Percentiles rank a stretch among this genome's conserved stretches.
phyloP scores from a whole-genome alignment of 2,329 filamentous ascomycete species.

The Alternaria solani region DNA sequence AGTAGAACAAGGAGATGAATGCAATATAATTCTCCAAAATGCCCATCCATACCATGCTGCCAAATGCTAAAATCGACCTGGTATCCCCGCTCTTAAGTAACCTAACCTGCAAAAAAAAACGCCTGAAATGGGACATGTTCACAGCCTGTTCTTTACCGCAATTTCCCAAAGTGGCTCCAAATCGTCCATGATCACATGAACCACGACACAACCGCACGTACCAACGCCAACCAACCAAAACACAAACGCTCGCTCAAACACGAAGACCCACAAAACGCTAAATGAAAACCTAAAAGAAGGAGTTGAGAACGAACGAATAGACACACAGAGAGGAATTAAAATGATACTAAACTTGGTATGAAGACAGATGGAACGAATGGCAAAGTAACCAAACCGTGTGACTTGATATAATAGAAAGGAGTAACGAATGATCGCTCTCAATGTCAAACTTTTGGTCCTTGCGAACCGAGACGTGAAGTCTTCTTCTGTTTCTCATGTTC shows the following conservation, averaged over 20 bases:
- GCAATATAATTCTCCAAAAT: conserved; percentile 1
- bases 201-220: neutral
- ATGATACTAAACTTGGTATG: conserved; percentile 1
- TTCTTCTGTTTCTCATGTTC: conserved; percentile 10
- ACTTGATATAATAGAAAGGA: neutral
- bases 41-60: conserved; percentile 5
- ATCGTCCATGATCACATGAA: conserved; percentile 1
- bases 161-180: neutral
- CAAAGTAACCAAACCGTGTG: neutral
- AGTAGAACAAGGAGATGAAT: neutral
- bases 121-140: neutral
- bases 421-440: neutral
- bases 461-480: conserved; percentile 10
- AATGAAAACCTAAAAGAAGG: neutral
- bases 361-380: conserved; percentile 2
- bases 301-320: conserved; percentile 3
- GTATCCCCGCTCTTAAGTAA: conserved; percentile 1
- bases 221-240: neutral
- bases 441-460: conserved; percentile 20
- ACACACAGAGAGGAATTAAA: conserved; percentile 1
- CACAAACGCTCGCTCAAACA: neutral
- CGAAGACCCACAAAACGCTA: neutral
- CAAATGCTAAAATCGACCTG: conserved; percentile 4
- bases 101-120: neutral
- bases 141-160: neutral